phyloP scores from a whole-genome alignment of 352 stramenopile species.

The Globisporangium emineosum region DNA sequence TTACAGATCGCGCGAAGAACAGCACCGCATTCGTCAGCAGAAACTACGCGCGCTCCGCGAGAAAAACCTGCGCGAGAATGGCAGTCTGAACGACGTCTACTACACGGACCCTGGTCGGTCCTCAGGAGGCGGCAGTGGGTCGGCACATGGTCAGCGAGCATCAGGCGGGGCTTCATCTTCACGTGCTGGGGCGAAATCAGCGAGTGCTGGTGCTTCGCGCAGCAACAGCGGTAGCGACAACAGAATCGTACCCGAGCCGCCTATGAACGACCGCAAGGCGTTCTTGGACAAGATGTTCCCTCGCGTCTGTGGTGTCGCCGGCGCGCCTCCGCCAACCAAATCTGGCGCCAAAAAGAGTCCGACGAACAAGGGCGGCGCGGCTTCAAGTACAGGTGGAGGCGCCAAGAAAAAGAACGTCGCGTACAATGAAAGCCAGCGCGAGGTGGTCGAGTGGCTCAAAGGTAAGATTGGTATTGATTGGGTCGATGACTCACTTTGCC shows the following conservation, averaged over 20 bases:
- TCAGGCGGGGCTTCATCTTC: not conserved
- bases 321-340: conserved; percentile 20
- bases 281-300: conserved; percentile 81
- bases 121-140: not conserved
- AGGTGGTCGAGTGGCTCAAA: conserved; percentile 78
- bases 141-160: not conserved
- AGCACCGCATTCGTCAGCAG: conserved; percentile 47
- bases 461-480: conserved; percentile 8
- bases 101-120: not conserved
- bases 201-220: not conserved
- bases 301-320: conserved; percentile 56
- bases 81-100: conserved; percentile 22
- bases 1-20: conserved; percentile 50
- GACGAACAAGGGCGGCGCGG: conserved; percentile 8
- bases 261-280: conserved; percentile 48
- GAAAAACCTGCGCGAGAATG: conserved; percentile 22
- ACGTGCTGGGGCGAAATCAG: not conserved
- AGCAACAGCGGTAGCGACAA: not conserved
- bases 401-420: conserved; percentile 48
- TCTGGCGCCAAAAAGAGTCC: conserved; percentile 29
- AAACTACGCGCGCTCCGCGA: conserved; percentile 24
- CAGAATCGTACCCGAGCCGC: conserved; percentile 10
- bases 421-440: conserved; percentile 65
- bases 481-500: not conserved
- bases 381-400: conserved; percentile 12